phyloP scores from a whole-genome alignment of 2,329 filamentous ascomycete genomes.

The Catunica adiposa region DNA sequence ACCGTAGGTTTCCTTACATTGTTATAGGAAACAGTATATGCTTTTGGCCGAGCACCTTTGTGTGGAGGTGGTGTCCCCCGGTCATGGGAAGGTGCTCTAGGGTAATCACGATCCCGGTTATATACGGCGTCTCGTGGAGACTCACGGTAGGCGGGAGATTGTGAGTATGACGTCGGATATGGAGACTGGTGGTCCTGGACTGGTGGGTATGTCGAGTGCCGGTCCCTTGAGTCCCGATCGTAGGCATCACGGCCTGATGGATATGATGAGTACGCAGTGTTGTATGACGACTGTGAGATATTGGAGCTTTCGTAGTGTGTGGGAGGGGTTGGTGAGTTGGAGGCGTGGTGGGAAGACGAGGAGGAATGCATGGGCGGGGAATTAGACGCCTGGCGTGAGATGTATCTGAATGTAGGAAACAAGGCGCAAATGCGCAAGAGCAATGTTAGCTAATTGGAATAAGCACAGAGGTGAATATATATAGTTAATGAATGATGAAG shows the following conservation, averaged over 20 bases:
- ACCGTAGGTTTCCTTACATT: slow-evolving; percentile 10
- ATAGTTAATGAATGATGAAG: background rate
- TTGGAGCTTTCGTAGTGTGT: slow-evolving; percentile 7
- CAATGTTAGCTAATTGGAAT: background rate
- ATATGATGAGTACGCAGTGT: background rate
- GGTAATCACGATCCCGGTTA: background rate
- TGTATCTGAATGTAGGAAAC: slow-evolving; percentile 1
- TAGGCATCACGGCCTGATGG: background rate
- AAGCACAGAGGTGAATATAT: no score
- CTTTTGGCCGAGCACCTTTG: slow-evolving; percentile 3
- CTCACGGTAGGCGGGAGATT: background rate
- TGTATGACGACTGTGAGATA: slow-evolving; percentile 5
- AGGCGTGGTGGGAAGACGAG: slow-evolving; percentile 3
- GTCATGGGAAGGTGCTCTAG: background rate
- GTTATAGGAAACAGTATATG: slow-evolving; percentile 14
- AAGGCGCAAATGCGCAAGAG: background rate
- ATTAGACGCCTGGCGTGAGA: slow-evolving; percentile 5
- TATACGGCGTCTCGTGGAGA: background rate
- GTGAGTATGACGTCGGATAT: background rate
- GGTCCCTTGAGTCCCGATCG: background rate
- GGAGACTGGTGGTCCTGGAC: background rate
- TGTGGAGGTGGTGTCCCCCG: background rate
- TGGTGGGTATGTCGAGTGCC: background rate
- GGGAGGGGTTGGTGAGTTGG: slow-evolving; percentile 5
- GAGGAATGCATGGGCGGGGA: slow-evolving; percentile 13